A percentile compares a stretch with the other conserved stretches of the same genome.
Evolutionary conservation across 192 early-diverging fungal genomes (phyloP).

Genomic region (Martensiomyces pterosporus): DNA sequence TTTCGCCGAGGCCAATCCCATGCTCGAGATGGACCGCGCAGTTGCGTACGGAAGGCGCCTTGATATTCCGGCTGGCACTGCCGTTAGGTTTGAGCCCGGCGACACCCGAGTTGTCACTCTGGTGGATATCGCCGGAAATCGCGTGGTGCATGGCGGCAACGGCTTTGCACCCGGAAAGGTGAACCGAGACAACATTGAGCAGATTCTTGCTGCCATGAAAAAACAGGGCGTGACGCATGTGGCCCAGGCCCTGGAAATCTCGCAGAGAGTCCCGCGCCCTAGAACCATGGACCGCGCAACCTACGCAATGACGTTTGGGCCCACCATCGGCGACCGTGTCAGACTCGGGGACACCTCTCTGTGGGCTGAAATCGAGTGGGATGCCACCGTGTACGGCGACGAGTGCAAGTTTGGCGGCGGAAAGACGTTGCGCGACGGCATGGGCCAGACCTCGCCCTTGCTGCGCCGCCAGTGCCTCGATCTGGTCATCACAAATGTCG

Average conservation of each 20-base stretch:
- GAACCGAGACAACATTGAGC: conserved; percentile 31
- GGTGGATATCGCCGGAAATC: conserved; percentile 78
- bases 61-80: conserved; percentile 91
- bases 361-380: conserved; percentile 83
- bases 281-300: conserved; percentile 70
- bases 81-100: conserved; percentile 94
- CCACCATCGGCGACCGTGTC: conserved; percentile 86
- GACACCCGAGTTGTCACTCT: conserved; percentile 82
- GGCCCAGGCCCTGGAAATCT: conserved; percentile 49
- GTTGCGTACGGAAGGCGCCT: conserved; percentile 82
- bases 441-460: conserved; percentile 80
- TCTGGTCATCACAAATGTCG: conserved; percentile 90
- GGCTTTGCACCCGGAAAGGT: conserved; percentile 71
- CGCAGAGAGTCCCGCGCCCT: conserved; percentile 50
- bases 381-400: conserved; percentile 89
- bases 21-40: conserved; percentile 76
- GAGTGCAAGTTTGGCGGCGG: conserved; percentile 97
- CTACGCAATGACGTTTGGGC: conserved; percentile 89
- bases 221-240: conserved; percentile 50
- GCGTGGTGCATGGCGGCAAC: conserved; percentile 83
- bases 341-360: conserved; percentile 82
- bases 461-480: conserved; percentile 73
- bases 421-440: conserved; percentile 91
- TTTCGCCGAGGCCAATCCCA: conserved; percentile 87
- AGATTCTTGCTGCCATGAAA: conserved; percentile 19